Evolutionary conservation across 148 eudicot species (phyloP), one percentile per base, ranked within the genome.

Genomic region (Arctostaphylos glauca): DNA sequence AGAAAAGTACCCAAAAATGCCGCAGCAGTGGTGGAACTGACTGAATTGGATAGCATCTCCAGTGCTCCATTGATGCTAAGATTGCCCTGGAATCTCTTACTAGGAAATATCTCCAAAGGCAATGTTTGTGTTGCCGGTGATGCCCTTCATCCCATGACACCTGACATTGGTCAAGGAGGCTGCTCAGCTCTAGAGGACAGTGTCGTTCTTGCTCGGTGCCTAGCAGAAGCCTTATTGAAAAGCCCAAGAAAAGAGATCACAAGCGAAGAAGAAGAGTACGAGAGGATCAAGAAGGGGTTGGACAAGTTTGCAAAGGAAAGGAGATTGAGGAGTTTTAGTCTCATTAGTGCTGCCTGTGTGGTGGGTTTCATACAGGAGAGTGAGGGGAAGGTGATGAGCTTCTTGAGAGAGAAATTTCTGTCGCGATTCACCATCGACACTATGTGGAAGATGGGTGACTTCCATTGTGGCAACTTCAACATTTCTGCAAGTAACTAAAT

Each of bases 91-190:
- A 80, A 88, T 62, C 0, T 91, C 15, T 21, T 89, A n/a, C 21
- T 70, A 8, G 86, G 85, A 44, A 81, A 87, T 76, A 89, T 91
- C 5, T 75, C 58, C 2, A 88, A 89, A 81, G 82, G 50, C 74
- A 88, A 87, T 38, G 83, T 87, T 55, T 84, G 86, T 80, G 90
- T 84, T 47, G 89, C 78, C 18, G 94, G 90, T 0, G 93, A 91
- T 73, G 94, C 90, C 10, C 88, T 90, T 77, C 93, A 89, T 70
- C 93, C 93, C 8, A 91, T 91, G 93, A 89, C 92, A 56, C 92
- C 93, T 0, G 93, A 91, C 72, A 50, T 91, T 19, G 91, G 89
- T 0, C 93, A 91, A 84, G 93, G 93, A 2, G 93, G 89, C 19
- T 89, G 92, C 53, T 88, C 91, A n/a, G 83, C 92, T 2, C 59